phyloP scores from a whole-genome alignment of 106 monocot species.

The Cymbidium sinense region DNA sequence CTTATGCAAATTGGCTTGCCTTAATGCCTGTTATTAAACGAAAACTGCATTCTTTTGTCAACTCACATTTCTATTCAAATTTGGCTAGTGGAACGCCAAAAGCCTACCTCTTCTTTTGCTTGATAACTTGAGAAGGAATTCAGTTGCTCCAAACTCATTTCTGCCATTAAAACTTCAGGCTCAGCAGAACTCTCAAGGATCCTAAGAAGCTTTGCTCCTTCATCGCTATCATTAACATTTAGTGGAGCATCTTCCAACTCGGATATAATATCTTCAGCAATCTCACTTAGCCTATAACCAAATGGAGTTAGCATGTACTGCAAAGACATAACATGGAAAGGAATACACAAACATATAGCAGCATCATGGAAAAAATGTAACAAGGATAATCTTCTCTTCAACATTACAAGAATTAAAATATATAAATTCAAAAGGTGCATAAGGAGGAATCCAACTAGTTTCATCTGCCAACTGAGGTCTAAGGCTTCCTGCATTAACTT shows the following conservation, averaged over 20 bases:
- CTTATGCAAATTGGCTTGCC: slow-evolving; percentile 45
- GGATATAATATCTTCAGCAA: slow-evolving; percentile 63
- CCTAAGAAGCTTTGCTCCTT: slow-evolving; percentile 70
- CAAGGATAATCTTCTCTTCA: background rate
- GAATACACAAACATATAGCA: background rate
- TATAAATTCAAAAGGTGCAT: background rate
- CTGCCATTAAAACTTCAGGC: slow-evolving; percentile 85
- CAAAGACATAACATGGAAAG: background rate
- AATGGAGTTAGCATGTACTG: slow-evolving; percentile 12
- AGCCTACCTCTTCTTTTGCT: slow-evolving; percentile 57
- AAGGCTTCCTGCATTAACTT: background rate
- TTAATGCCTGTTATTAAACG: slow-evolving; percentile 39
- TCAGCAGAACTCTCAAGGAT: slow-evolving; percentile 74
- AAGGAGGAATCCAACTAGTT: background rate
- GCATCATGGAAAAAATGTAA: background rate
- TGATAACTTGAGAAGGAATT: slow-evolving; percentile 59
- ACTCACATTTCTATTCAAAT: background rate
- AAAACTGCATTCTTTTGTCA: background rate
- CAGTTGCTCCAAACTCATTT: slow-evolving; percentile 82
- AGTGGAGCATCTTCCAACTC: slow-evolving; percentile 33
- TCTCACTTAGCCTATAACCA: slow-evolving; percentile 40
- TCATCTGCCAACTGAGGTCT: background rate
- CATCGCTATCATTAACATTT: slow-evolving; percentile 46
- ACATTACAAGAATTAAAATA: slow-evolving; percentile 1
- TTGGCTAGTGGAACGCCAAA: slow-evolving; percentile 1